phyloP scores from a whole-genome alignment of 2,329 filamentous ascomycete species.

The Fusarium sublunatum region DNA sequence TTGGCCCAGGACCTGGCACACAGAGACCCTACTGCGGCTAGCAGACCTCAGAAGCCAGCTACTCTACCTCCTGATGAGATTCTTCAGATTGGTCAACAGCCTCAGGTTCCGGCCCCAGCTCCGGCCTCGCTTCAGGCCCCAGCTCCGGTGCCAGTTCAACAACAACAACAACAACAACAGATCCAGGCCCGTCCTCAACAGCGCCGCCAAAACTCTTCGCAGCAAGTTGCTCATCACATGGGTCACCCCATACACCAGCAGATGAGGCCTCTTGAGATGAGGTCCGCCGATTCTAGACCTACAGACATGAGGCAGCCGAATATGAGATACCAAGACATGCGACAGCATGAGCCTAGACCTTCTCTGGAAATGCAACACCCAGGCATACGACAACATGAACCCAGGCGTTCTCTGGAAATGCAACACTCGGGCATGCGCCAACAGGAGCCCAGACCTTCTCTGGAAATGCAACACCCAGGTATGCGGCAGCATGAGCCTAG shows the following conservation, averaged over 20 bases:
- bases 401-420: background rate
- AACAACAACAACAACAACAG: constrained; percentile 27
- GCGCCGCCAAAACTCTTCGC: constrained; percentile 15
- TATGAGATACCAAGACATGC: background rate
- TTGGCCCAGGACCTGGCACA: constrained; percentile 77
- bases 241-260: constrained; percentile 33
- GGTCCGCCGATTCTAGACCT: background rate
- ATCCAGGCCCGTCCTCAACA: constrained; percentile 26
- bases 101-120: background rate
- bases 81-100: constrained; percentile 35
- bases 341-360: constrained; percentile 5
- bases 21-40: constrained; percentile 58
- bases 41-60: constrained; percentile 61
- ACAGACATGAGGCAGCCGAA: constrained; percentile 8
- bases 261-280: constrained; percentile 19
- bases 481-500: constrained; percentile 28
- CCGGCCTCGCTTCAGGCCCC: too few species aligned
- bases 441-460: background rate
- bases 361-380: constrained; percentile 1
- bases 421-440: background rate
- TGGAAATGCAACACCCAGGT: constrained; percentile 23
- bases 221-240: constrained; percentile 32
- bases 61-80: constrained; percentile 38
- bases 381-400: constrained; percentile 9
- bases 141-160: background rate